Base-by-base conservation (phyloP, 306 rosid genomes). In the Prinsepia uniflora region DNA sequence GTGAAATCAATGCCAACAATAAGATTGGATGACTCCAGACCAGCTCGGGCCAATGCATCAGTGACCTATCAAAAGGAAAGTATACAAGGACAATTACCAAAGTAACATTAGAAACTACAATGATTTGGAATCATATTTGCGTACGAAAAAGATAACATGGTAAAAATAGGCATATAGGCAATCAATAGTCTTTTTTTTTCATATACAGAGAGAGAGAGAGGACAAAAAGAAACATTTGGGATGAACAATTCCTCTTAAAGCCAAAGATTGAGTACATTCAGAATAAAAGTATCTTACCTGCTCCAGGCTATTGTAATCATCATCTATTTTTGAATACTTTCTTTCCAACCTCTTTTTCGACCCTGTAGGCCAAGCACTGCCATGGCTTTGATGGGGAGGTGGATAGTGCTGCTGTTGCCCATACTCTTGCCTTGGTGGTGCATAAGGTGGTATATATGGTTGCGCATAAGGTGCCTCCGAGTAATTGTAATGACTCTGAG, bases 1-100 rank as follows among this genome's bases (percentile, higher is more conserved):
- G 99, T 95, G 81, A 91, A 95, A 81, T 95, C 99, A 74, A 95
- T 87, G 57, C 99, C 99, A 19, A 95, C 97, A 72, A 95, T 86
- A 45, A 95, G 92, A 85, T 95, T 95, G 20, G 97, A 89, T 24
- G 97, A 95, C 86, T 95, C 97, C 10, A 95, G 72, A 48, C 99
- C 99, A 76, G 97, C 96, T 30, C 65, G 73, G 36, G 91, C 86
- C 65, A 95, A 74, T 54, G 97, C 97, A 5, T 86, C 96, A 10
- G 96, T 89, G 53, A 95, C 99, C 99, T 94, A 79, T 68, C 59
- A 78, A 76, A 46, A 61, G 24, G 20, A 42, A 81, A 63, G 52
- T 63, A 14, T 62, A 64, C 48, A 75, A 55, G 52, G 57, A 56
- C 39, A 73, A 73, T 40, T 8, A 8, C 42, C 20, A 30, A 57